Conservation (phyloP, 352 stramenopile genomes). For the Globisporangium recalcitrans region DNA sequence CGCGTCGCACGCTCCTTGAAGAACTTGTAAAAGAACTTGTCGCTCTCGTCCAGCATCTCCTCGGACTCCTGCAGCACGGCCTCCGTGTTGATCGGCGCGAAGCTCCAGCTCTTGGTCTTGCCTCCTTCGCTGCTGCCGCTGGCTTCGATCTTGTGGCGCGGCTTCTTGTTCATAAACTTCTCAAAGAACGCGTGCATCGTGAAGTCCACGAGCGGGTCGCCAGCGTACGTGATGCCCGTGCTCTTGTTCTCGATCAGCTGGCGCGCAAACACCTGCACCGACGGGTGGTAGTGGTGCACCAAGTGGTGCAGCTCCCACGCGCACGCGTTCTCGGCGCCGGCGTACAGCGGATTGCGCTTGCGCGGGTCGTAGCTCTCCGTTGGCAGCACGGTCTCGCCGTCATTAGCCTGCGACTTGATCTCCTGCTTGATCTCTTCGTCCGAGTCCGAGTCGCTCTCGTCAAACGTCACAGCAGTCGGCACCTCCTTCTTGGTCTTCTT, state of each 20-base stretch:
- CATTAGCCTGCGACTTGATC: background rate
- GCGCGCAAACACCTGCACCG: constrained; percentile 89
- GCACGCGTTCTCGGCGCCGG: constrained; percentile 59
- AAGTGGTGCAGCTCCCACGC: constrained; percentile 94
- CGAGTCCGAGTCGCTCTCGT: constrained; percentile 29
- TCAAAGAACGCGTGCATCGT: constrained; percentile 96
- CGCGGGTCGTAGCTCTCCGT: constrained; percentile 63
- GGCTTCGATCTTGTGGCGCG: constrained; percentile 44
- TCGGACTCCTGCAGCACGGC: constrained; percentile 59
- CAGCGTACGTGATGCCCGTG: constrained; percentile 86
- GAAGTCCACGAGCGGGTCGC: constrained; percentile 97
- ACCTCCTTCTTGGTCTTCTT: constrained; percentile 14
- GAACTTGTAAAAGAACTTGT: constrained; percentile 94
- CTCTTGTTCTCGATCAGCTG: constrained; percentile 59
- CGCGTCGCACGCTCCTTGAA: constrained; percentile 81
- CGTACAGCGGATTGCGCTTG: constrained; percentile 88
- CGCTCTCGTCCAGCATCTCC: constrained; percentile 64
- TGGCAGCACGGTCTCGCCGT: background rate
- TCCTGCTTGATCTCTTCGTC: constrained; percentile 15
- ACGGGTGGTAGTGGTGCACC: constrained; percentile 95
- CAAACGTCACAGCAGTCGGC: constrained; percentile 28
- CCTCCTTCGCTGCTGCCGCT: constrained; percentile 8
- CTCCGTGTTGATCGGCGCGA: constrained; percentile 62
- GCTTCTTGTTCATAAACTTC: constrained; percentile 99
- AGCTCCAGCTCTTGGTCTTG: constrained; percentile 61